Evolutionary conservation across 257 asterid genomes (phyloP).

Genomic region (Sherardia arvensis): DNA sequence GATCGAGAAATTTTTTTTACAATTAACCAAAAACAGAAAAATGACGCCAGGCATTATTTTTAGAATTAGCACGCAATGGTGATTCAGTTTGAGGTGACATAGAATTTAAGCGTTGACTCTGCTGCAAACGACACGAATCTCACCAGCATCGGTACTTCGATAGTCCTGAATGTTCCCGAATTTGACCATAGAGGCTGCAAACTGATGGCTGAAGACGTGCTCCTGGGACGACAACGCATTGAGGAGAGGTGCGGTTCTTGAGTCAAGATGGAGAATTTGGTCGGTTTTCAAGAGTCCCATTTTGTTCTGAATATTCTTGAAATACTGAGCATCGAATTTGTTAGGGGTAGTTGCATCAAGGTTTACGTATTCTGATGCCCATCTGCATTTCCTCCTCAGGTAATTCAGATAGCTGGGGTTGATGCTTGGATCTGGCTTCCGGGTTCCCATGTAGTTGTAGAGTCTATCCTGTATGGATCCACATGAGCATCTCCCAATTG

Average conservation of each 20-base stretch:
- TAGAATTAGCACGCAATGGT: neutral
- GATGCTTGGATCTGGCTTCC: constrained; percentile 39
- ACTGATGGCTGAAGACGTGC: constrained; percentile 34
- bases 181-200: constrained; percentile 70
- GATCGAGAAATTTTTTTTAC: neutral
- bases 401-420: constrained; percentile 42
- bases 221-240: constrained; percentile 48
- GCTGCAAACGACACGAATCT: constrained; percentile 51
- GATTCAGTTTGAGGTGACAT: too few relatives aligned
- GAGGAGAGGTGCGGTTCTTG: constrained; percentile 56
- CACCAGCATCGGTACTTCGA: constrained; percentile 29
- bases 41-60: too few relatives aligned
- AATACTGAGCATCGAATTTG: constrained; percentile 47
- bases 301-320: constrained; percentile 53
- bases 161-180: constrained; percentile 63
- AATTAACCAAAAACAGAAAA: neutral
- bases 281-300: constrained; percentile 71
- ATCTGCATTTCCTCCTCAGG: constrained; percentile 68
- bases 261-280: constrained; percentile 50
- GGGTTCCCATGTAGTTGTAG: constrained; percentile 37
- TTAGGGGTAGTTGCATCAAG: constrained; percentile 54
- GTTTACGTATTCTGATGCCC: constrained; percentile 75
- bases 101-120: constrained; percentile 28
- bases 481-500: constrained; percentile 64
- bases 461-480: constrained; percentile 48